Percentiles rank a stretch among this genome's conserved stretches.
Conservation (phyloP, 2,329 filamentous ascomycete genomes). For the Sarocladium kiliense region DNA sequence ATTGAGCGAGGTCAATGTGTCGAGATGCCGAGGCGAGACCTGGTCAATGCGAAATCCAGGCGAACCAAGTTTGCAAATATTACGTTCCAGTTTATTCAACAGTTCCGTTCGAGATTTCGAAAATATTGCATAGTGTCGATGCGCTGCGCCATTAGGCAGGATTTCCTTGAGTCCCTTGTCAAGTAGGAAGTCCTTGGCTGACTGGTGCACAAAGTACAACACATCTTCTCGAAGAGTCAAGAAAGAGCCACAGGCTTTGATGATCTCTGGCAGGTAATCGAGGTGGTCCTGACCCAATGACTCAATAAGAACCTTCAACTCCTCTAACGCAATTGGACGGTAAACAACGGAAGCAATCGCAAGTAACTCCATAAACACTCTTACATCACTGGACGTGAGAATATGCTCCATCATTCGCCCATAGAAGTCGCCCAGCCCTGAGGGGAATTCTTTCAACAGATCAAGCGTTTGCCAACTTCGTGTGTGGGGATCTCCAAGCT, state of each 20-base stretch:
- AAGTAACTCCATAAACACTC: constrained; percentile 19
- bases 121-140: constrained; percentile 24
- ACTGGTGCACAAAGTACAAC: constrained; percentile 34
- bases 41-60: constrained; percentile 13
- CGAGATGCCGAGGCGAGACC: constrained; percentile 9
- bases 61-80: constrained; percentile 26
- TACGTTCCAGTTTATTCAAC: constrained; percentile 26
- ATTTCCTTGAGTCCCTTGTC: neutral
- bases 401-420: constrained; percentile 29
- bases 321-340: neutral
- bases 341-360: neutral
- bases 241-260: constrained; percentile 31
- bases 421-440: constrained; percentile 28
- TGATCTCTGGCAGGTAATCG: constrained; percentile 18
- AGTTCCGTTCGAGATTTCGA: constrained; percentile 21
- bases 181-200: constrained; percentile 29
- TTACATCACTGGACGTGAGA: constrained; percentile 20
- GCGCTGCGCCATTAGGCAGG: neutral
- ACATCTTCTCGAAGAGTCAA: constrained; percentile 22
- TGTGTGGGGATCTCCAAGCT: constrained; percentile 4
- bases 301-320: constrained; percentile 18
- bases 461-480: neutral
- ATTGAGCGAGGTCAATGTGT: constrained; percentile 12
- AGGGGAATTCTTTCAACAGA: constrained; percentile 20
- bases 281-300: constrained; percentile 13